Base-by-base conservation (phyloP, 108 stramenopile genomes). In the Pseudonitzschia delicatissima region DNA sequence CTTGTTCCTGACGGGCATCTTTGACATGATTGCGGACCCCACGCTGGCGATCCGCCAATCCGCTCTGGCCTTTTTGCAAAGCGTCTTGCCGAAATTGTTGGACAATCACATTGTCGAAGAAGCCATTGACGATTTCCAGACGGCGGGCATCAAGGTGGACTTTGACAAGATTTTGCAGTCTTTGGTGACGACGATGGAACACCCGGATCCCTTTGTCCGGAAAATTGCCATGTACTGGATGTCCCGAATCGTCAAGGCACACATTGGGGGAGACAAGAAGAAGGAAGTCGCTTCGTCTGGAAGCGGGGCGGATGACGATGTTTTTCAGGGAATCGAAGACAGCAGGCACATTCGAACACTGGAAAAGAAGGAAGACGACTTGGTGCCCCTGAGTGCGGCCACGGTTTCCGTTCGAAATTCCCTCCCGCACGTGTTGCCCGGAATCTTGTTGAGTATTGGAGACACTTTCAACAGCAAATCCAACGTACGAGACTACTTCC, bases 211-310 rank as follows among this genome's bases (percentile, higher is more conserved):
- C 1, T 91, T 91, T 67, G 93, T 94, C 13, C 76, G 93, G 47
- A 94, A 94, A 73, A 89, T 94, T 7, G 93, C 93, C 59, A 91
- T 94, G 90, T 90, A 88, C 53, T 94, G 93, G 90, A 89, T 91
- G 81, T 82, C 75, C 33, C 80, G 88, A 15, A 94, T 94, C 57
- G 86, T 94, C 63, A 84, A 91, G 53, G 90, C 88, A 25, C 87
- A 94, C 79, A 90, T 91, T 65, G 68, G 64, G 5, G 45, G 45
- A 25, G 48, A 64, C 5, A 33, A 49, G 17, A 20, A 28, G 45
- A 50, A 64, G 28, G 13, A 47, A 47, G 55, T 33, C 33, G n/a
- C 55, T 29, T 20, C 55, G 2, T 3, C 55, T 28, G 40, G 40
- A n/a, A 28, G 26, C 23, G 26, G 23, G 12, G 21, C 57, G 13